Percentiles rank a stretch among this genome's conserved stretches.
These are phyloP conservation scores for Sarcodon aspratus DNA, from an alignment of 768 basidiomycete genomes.

Conservation along the genomic window DNA sequence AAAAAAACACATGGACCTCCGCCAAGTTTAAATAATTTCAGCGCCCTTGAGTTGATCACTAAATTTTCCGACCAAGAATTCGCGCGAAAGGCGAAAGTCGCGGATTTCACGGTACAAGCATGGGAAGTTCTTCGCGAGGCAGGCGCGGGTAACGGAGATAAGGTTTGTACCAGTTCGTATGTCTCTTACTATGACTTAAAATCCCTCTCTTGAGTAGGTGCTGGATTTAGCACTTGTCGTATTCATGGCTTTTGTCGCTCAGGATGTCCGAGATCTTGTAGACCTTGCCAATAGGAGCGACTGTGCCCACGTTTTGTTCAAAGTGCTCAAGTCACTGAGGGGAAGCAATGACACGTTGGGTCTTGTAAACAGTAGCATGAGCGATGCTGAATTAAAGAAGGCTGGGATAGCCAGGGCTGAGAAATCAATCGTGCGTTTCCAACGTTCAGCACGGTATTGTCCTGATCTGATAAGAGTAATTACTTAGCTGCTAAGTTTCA, in stretches of 20 bases:
- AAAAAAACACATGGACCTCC: neutral
- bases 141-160: conserved; percentile 50
- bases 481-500: conserved; percentile 20
- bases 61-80: conserved; percentile 70
- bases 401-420: conserved; percentile 50
- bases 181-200: neutral
- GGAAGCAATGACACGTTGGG: conserved; percentile 37
- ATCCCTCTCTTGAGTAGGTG: conserved; percentile 27
- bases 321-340: conserved; percentile 11
- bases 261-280: conserved; percentile 39
- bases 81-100: conserved; percentile 65
- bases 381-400: conserved; percentile 35
- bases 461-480: neutral
- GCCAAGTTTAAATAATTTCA: conserved; percentile 14
- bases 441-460: neutral
- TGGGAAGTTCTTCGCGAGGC: conserved; percentile 57
- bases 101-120: conserved; percentile 57
- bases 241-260: conserved; percentile 51
- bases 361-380: conserved; percentile 22
- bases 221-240: conserved; percentile 52
- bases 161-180: conserved; percentile 25
- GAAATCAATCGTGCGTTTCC: conserved; percentile 32
- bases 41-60: conserved; percentile 65
- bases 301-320: conserved; percentile 16
- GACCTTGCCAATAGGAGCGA: conserved; percentile 36